Conservation (phyloP, 176 grass and related monocot species). For the Saccharum officinarum region DNA sequence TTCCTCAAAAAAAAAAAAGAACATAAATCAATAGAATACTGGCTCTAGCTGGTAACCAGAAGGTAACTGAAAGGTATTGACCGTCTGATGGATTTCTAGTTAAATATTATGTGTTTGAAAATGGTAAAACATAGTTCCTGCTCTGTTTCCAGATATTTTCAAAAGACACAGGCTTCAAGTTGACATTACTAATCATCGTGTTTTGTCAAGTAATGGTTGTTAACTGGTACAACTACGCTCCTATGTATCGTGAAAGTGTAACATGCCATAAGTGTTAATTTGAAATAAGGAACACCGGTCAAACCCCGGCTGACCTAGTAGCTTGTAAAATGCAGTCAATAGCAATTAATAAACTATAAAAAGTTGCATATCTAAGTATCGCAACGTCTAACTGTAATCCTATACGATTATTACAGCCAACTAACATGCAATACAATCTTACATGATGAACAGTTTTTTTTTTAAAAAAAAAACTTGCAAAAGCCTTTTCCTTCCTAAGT, state of each 20-base stretch:
- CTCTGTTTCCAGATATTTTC: background rate
- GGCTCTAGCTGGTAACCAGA: slow-evolving; percentile 20
- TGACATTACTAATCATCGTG: slow-evolving; percentile 18
- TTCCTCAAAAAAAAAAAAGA: too few relatives aligned
- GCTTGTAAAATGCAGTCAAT: slow-evolving; percentile 12
- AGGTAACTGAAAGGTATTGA: slow-evolving; percentile 18
- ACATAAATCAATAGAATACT: background rate
- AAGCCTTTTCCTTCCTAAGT: background rate
- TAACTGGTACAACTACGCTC: slow-evolving; percentile 38
- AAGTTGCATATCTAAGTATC: background rate
- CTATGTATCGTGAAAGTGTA: slow-evolving; percentile 24
- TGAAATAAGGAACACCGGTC: slow-evolving; percentile 8
- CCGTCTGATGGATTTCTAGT: background rate
- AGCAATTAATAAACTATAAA: slow-evolving; percentile 5
- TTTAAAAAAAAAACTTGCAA: background rate
- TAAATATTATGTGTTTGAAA: background rate
- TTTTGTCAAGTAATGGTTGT: slow-evolving; percentile 39
- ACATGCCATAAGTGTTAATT: background rate
- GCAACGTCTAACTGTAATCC: background rate
- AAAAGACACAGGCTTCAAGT: slow-evolving; percentile 7
- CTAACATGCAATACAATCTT: background rate
- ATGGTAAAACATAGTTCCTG: slow-evolving; percentile 2
- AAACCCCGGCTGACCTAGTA: slow-evolving; percentile 8
- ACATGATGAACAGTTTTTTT: background rate
- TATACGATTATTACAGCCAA: background rate